Evolutionary conservation across 106 monocot genomes (phyloP).

Genomic region (Dioscorea dumetorum): DNA sequence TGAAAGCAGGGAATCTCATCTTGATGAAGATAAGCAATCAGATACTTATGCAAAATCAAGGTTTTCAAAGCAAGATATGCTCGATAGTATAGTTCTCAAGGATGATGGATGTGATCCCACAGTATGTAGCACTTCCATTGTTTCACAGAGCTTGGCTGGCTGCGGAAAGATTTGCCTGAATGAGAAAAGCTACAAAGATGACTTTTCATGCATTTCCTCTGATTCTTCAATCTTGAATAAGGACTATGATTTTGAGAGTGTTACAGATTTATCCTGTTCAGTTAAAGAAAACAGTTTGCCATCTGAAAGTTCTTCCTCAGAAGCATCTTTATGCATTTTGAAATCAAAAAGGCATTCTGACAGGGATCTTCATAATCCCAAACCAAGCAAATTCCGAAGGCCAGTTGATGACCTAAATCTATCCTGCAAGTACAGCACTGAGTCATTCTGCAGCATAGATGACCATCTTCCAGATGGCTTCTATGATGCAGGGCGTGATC

Average conservation of each 20-base stretch:
- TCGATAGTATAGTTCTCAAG: conserved; percentile 2
- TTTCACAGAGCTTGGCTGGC: conserved; percentile 10
- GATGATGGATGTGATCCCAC: conserved; percentile 9
- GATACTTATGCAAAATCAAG: conserved; percentile 21
- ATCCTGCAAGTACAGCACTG: conserved; percentile 69
- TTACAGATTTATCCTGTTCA: conserved; percentile 6
- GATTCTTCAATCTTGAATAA: conserved; percentile 21
- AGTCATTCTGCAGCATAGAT: conserved; percentile 73
- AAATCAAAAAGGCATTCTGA: conserved; percentile 81
- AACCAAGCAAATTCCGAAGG: conserved; percentile 63
- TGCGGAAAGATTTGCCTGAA: conserved; percentile 10
- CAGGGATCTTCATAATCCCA: conserved; percentile 68
- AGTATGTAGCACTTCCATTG: conserved; percentile 6
- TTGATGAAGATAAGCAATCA: conserved; percentile 20
- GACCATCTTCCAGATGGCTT: conserved; percentile 94
- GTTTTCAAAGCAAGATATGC: neutral
- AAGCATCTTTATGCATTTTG: conserved; percentile 24
- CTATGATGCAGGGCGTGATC: conserved; percentile 97
- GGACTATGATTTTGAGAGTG: conserved; percentile 23
- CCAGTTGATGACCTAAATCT: conserved; percentile 49
- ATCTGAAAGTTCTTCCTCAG: conserved; percentile 23
- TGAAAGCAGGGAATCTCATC: conserved; percentile 10
- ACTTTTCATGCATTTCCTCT: conserved; percentile 28
- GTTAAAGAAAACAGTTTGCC: conserved; percentile 4
- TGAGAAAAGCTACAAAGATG: conserved; percentile 14